Base-by-base conservation (phyloP, 495 filamentous ascomycete genomes). In the Talaromyces stipitatus region DNA sequence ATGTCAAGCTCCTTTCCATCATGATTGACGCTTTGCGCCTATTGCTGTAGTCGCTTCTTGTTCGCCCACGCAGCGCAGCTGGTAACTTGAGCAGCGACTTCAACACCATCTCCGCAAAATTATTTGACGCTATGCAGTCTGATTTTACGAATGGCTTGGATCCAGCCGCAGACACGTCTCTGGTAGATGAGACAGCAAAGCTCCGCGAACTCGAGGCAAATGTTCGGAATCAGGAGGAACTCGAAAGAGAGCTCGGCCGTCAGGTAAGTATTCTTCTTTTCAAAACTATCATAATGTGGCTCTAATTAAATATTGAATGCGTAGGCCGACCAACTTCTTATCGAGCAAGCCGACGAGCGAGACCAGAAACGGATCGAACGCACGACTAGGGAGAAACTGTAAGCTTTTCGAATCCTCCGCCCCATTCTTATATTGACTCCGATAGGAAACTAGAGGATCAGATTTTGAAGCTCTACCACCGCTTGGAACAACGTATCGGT, bases 351-450 rank as follows among this genome's bases (percentile, higher is more conserved):
- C 23, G 86, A 97, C 65, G 89, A 94, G 70, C 82, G 86, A 51
- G 94, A 98, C 61, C 80, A 83, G 57, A 94, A 90, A 66, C 83
- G 92, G 57, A 81, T 96, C 52, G 88, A 92, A 51, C 94, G 90
- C 66, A 84, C 88, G 1, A 70, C 80, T 50, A 69, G 61, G 1
- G 83, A 83, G 32, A 87, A 84, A 64, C 75, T 82, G 75, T 81
- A 72, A 56, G 70, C 30, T 23, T 32, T 36, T 18, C 7, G 23
- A 4, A 53, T 24, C 29, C 14, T 14, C 22, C 9, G 6, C 27
- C 16, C n/a, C 33, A 2, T 26, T 20, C 3, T 24, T 27, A 51
- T 27, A 55, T 45, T 60, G 38, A 60, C 45, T 29, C 28, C 27
- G 54, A 59, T 58, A 78, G 78, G 43, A 80, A 75, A 58, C 62